Evolutionary conservation across 139 green algal species (phyloP), one percentile per base, ranked within the genome.

Genomic region (Penium margaritaceum): DNA sequence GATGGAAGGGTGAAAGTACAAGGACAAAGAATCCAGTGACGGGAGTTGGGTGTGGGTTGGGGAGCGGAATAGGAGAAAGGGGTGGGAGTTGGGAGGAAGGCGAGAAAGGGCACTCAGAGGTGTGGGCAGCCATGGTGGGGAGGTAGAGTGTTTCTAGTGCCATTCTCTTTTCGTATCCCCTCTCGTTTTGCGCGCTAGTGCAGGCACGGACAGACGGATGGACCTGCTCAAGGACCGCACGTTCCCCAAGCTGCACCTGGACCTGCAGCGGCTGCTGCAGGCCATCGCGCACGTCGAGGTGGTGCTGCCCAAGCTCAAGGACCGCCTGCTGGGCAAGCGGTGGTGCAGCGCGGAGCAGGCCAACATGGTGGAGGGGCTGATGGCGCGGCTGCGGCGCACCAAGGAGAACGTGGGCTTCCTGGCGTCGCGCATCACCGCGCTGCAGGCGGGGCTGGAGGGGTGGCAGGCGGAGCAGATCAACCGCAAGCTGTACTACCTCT

Each of bases 381-480:
- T 76, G 51, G 53, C 46, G 29, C 38, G 47, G 36, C 57, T 76
- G 51, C 27, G 53, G 33, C 32, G 53, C 30, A 33, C 19, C 51
- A 76, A 76, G 68, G 68, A 76, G 68, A 76, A 76, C 7, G 68
- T 76, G 17, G 68, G 68, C n/a, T 76, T 76, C 0, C 60, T 76
- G 46, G 60, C 68, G 6, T 44, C 68, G 21, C 34, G 70, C 0
- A 77, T 77, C 1, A 58, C 55, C 6, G 70, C 70, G 54, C 70
- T 77, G 29, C 70, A 77, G 51, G 60, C 68, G 46, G 46, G 47
- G 41, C 47, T 77, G 35, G 58, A 77, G 19, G 21, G 36, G 7
- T 77, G 70, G 70, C 70, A 77, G 37, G 14, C 70, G 1, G 70
- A 77, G 57, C 70, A 77, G 57, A 70, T 77, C 36, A 77, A 77